Base-by-base conservation (phyloP, 805 yeast species). In the Saturnispora quitensis region DNA sequence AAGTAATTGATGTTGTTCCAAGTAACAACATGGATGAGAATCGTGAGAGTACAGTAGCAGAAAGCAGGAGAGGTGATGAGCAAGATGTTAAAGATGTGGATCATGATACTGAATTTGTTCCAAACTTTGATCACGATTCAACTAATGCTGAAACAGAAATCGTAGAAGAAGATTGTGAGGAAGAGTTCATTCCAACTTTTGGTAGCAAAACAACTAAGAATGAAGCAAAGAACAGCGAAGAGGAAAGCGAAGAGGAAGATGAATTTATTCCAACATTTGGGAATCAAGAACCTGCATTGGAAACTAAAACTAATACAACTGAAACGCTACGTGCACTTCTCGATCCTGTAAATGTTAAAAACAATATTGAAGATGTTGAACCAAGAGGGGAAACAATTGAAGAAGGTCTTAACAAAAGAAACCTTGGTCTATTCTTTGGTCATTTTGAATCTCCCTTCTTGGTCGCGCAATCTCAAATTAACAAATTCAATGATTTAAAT, bases 401-500 rank as follows among this genome's bases (percentile, higher is more conserved):
- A 18, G 40, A 17, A 45, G 76, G 73, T 67, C 80, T 68, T 63
- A 68, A 68, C 13, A 50, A 45, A 22, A 72, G 63, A 57, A 67
- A 67, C 40, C 61, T 68, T 45, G 81, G 88, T 7, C 70, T 89
- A 35, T 90, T 91, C 66, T 91, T 95, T 76, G 70, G 84, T 2
- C 97, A 91, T 64, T 70, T 74, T 12, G 85, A 85, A 18, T 90
- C 97, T 0, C 97, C 97, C 0, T 91, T 88, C 68, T 71, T 91
- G 56, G 79, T 78, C 48, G 83, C 97, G 0, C 98, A 90, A 68
- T 75, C 96, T 0, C 96, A 86, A 64, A 65, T 89, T 46, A 78
- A 77, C 53, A 84, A 81, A 60, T 58, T 85, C 35, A 72, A 76
- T 7, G 60, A 64, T n/a, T 66, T 73, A 33, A 55, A 60, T 17